phyloP scores from a whole-genome alignment of 805 yeast genomes.

The Kazachstania viticola region DNA sequence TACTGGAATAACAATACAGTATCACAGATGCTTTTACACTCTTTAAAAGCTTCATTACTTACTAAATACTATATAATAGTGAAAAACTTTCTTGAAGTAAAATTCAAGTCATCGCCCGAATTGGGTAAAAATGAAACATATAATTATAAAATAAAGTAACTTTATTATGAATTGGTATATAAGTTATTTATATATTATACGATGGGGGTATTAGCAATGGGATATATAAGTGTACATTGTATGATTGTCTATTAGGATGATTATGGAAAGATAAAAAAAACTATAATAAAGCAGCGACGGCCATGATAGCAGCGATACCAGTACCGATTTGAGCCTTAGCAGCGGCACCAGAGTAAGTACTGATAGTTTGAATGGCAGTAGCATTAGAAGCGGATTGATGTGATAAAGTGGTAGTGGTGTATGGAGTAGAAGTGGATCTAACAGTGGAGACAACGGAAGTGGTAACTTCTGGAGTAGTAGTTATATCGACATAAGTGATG shows the following conservation, averaged over 20 bases:
- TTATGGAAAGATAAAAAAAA: background rate
- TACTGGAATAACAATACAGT: too few relatives aligned
- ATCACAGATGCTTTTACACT: too few relatives aligned
- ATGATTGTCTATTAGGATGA: background rate
- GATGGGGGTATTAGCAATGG: background rate
- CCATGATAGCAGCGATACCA: constrained; percentile 7
- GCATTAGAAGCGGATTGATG: constrained; percentile 1
- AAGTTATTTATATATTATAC: too few relatives aligned
- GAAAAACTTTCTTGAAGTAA: too few relatives aligned
- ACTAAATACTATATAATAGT: too few relatives aligned
- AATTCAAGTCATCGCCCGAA: too few relatives aligned
- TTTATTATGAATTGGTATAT: too few relatives aligned
- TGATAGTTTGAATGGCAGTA: constrained; percentile 3
- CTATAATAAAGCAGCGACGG: constrained; percentile 6
- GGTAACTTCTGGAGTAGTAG: constrained; percentile 39
- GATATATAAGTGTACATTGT: background rate
- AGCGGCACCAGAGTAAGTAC: constrained; percentile 5
- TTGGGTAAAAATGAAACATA: too few relatives aligned
- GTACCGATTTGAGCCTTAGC: constrained; percentile 4
- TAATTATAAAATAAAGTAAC: too few relatives aligned
- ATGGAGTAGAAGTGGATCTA: constrained; percentile 28
- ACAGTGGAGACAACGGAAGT: constrained; percentile 35
- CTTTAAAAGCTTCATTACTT: too few relatives aligned
- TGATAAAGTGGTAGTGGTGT: constrained; percentile 4
- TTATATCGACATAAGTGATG: constrained; percentile 35